Evolutionary conservation across 2,329 filamentous ascomycete species (phyloP).

Genomic region (Trichoderma pleuroti): DNA sequence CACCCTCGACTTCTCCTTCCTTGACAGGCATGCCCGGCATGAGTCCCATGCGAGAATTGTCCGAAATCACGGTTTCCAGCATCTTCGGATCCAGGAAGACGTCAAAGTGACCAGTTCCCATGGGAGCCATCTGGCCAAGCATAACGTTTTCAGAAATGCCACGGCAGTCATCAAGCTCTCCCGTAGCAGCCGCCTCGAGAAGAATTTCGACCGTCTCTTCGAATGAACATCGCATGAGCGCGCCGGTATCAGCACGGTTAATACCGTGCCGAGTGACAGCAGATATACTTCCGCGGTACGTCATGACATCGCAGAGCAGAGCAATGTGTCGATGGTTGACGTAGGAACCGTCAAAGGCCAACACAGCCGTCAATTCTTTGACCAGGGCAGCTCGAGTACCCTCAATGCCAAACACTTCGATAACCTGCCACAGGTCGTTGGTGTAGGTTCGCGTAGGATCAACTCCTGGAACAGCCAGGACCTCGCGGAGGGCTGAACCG

Average conservation of each 20-base stretch:
- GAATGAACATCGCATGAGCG: constrained; percentile 98
- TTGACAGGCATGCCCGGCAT: constrained; percentile 77
- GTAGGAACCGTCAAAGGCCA: constrained; percentile 98
- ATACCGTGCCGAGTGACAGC: constrained; percentile 98
- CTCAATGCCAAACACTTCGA: constrained; percentile 94
- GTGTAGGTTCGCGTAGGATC: constrained; percentile 83
- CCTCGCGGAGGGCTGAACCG: constrained; percentile 79
- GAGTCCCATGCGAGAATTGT: constrained; percentile 81
- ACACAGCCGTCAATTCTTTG: constrained; percentile 82
- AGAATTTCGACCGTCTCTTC: constrained; percentile 99
- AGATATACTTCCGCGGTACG: constrained; percentile 87
- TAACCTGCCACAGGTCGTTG: constrained; percentile 92
- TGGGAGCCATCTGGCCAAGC: constrained; percentile 92
- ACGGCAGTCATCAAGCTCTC: constrained; percentile 94
- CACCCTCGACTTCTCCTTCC: constrained; percentile 71
- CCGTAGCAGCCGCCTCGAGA: constrained; percentile 88
- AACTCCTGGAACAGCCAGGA: constrained; percentile 83
- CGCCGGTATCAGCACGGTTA: constrained; percentile 95
- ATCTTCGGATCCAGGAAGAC: constrained; percentile 91
- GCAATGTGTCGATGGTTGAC: constrained; percentile 98
- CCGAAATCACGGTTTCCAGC: constrained; percentile 90
- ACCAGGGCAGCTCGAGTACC: constrained; percentile 84
- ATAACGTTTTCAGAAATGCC: constrained; percentile 99
- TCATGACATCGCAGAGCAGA: constrained; percentile 96
- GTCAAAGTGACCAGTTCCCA: constrained; percentile 95